Evolutionary conservation across 1,139 yeast genomes (phyloP), one percentile per base, ranked within the genome.

Genomic region (Hyphopichia burtonii): DNA sequence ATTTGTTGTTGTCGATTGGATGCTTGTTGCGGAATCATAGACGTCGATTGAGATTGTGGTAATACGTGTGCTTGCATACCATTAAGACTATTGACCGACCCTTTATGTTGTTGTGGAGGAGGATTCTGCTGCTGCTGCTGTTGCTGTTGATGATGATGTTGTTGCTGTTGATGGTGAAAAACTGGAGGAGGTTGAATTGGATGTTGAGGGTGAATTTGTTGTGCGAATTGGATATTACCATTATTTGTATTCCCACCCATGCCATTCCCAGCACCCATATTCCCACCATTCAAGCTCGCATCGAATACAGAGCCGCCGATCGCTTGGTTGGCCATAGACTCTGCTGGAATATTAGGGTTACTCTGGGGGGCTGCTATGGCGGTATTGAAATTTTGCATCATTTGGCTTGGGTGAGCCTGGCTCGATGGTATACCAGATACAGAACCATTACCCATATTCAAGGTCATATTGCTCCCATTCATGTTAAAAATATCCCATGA

Each of bases 31-130:
- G 33, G 33, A 15, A 31, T 16, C 33, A 31, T 31, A n/a, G 33
- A 15, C 3, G 33, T 16, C 15, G 33, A 39, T 38, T 43, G 28
- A 25, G 50, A 36, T 31, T 25, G 28, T 9, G 28, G 4, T 25
- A 38, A 7, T 14, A 12, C 16, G 10, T 31, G 33, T 5, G 33
- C 18, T 5, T 31, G 33, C 17, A 31, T 31, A n/a, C 33, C 33
- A 31, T 31, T 31, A 20, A 20, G 23, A 8, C 23, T 8, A 20
- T 20, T 20, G 23, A 20, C 8, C 8, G 31, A 27, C 12, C 6
- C 15, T 14, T 10, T 31, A 31, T 27, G 31, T 27, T 27, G 31
- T 14, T 11, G 23, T 18, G 18, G 23, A 20, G 23, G 23, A 6
- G 23, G 23, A 8, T 20, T 5, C 23, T 6, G 23, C n/a, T n/a